Conservation (phyloP, 192 early-diverging fungal genomes). For the Linnemannia hyalina region DNA sequence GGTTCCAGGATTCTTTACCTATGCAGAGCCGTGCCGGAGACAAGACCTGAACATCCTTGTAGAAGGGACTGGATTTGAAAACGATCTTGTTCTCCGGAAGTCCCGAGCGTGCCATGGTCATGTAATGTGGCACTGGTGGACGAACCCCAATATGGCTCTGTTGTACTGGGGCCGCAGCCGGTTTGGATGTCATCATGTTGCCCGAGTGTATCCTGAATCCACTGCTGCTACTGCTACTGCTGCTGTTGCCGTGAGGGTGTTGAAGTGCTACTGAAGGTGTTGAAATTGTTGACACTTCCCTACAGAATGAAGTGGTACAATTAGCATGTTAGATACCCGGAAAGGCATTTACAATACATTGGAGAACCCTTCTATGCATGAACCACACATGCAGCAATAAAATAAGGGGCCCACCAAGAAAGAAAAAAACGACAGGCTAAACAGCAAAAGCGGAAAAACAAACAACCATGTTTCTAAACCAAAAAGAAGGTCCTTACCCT, state of each 20-base stretch:
- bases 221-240: slow-evolving; percentile 7
- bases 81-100: neutral
- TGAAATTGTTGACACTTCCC: slow-evolving; percentile 43
- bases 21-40: slow-evolving; percentile 29
- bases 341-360: neutral
- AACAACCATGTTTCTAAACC: neutral
- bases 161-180: neutral
- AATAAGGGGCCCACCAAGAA: neutral
- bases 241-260: slow-evolving; percentile 5
- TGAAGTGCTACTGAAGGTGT: slow-evolving; percentile 30
- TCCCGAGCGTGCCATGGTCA: neutral
- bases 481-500: slow-evolving; percentile 29
- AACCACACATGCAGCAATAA: neutral
- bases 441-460: neutral
- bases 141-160: neutral
- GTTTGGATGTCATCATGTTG: slow-evolving; percentile 24
- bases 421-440: neutral
- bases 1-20: slow-evolving; percentile 12
- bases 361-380: neutral
- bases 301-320: neutral
- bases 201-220: slow-evolving; percentile 19
- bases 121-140: neutral
- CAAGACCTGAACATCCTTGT: slow-evolving; percentile 36
- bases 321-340: neutral
- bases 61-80: slow-evolving; percentile 53